Evolutionary conservation across 1,139 yeast species (phyloP), one percentile per base, ranked within the genome.

Genomic region (Taphrina deformans): DNA sequence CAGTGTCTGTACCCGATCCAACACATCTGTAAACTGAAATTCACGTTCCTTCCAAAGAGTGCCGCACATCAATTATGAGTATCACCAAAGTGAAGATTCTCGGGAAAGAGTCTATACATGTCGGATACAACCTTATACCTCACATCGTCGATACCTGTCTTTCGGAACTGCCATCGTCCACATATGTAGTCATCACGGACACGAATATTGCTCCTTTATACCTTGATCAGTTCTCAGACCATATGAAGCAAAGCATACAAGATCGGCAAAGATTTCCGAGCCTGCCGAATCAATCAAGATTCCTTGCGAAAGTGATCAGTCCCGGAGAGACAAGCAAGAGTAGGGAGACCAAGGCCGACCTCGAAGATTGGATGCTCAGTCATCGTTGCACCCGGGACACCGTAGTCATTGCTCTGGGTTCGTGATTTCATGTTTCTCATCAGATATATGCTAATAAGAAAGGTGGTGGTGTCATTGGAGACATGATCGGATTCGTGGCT

Each of bases 401-500:
- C 2, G 92, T 95, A 27, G 86, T 95, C 67, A 78, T 95, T 66
- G 99, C 99, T 3, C 85, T 95, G 68, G 99, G 99, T 67, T 14
- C 7, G 55, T 31, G 35, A 31, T 29, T n/a, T 16, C 1, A 33
- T 16, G 24, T 7, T 1, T 18, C n/a, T 2, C 14, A 18, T 2
- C 2, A 4, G 12, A 1, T 18, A 21, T 18, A 16, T 51, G 23
- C 55, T 51, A 10, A 51, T 27, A 18, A 7, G 41, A n/a, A 14
- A 51, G 65, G 67, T 5, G 99, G 99, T 69, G 99, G 99, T 71
- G 96, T 95, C 63, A 92, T 95, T 77, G 99, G 99, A 66, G 99
- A 95, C 74, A 93, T 95, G 99, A 89, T 93, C 72, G 99, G 99
- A 3, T 95, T 86, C 75, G 98, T 93, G 59, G 99, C 99, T 21